phyloP scores from a whole-genome alignment of 2,329 filamentous ascomycete species.

The Monilinia vaccinii-corymbosi region DNA sequence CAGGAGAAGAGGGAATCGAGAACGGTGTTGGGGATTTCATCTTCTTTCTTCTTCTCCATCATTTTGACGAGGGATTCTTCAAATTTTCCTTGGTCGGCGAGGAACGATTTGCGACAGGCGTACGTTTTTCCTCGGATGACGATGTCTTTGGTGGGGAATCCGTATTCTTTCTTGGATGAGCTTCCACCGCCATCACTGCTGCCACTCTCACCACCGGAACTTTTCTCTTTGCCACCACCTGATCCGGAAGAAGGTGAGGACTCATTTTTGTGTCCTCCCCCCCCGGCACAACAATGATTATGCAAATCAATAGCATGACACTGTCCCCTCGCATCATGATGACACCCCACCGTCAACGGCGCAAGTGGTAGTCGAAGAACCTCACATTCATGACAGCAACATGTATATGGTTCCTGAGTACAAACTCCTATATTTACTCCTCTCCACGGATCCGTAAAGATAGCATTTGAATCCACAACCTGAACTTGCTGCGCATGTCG shows the following conservation, averaged over 20 bases:
- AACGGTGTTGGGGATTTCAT: conserved; percentile 18
- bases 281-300: conserved; percentile 1
- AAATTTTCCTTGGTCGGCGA: conserved; percentile 22
- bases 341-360: not conserved
- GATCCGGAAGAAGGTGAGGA: not conserved
- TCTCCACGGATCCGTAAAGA: not conserved
- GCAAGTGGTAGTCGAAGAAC: not conserved
- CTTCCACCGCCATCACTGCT: not conserved
- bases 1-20: conserved; percentile 21
- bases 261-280: not conserved
- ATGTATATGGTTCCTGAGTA: not conserved
- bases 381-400: not conserved
- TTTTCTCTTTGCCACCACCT: not conserved
- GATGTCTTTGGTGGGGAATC: conserved; percentile 23
- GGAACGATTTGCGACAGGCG: conserved; percentile 20
- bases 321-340: not conserved
- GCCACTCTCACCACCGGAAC: not conserved
- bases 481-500: not conserved
- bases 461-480: not conserved
- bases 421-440: not conserved
- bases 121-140: conserved; percentile 21
- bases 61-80: conserved; percentile 21
- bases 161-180: conserved; percentile 9
- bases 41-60: conserved; percentile 22
- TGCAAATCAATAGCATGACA: not conserved